These are phyloP conservation scores for Pseudozyma sp. DNA, from an alignment of 1,284 basidiomycete species.

Conservation along the genomic window DNA sequence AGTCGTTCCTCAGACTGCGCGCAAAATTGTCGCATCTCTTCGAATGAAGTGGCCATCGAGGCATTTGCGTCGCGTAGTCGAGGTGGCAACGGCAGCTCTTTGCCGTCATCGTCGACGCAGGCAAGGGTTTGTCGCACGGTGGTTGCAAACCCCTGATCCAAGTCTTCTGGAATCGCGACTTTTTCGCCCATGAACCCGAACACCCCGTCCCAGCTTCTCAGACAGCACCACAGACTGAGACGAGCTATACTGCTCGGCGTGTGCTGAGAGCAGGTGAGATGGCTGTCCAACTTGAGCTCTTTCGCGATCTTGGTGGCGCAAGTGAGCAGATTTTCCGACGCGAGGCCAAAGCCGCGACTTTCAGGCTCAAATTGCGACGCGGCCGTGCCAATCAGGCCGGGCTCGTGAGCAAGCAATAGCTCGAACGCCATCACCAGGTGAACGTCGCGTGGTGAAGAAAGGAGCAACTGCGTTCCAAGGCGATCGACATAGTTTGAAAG, in stretches of 20 bases:
- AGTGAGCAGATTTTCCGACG: slow-evolving; percentile 33
- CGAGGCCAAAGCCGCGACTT: slow-evolving; percentile 23
- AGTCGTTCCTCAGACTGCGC: slow-evolving; percentile 8
- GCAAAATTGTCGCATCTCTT: slow-evolving; percentile 21
- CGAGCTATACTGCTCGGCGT: slow-evolving; percentile 1
- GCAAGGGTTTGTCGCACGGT: neutral
- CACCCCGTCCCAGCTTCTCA: slow-evolving; percentile 15
- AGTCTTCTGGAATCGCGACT: slow-evolving; percentile 3
- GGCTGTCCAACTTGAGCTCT: slow-evolving; percentile 17
- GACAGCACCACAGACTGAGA: slow-evolving; percentile 28
- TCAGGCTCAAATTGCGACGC: slow-evolving; percentile 23
- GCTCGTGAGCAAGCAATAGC: slow-evolving; percentile 31
- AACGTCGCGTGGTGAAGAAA: slow-evolving; percentile 23
- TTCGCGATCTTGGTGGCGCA: slow-evolving; percentile 25
- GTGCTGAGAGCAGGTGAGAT: neutral
- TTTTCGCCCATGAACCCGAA: slow-evolving; percentile 16
- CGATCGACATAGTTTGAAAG: slow-evolving; percentile 22
- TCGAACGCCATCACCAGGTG: slow-evolving; percentile 33
- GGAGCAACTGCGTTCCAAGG: slow-evolving; percentile 23
- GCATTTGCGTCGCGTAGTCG: slow-evolving; percentile 12
- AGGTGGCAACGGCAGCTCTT: slow-evolving; percentile 5
- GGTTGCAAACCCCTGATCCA: slow-evolving; percentile 1
- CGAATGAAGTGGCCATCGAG: neutral
- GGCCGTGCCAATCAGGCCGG: slow-evolving; percentile 28
- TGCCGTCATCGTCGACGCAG: slow-evolving; percentile 19